Evolutionary conservation across 352 stramenopile species (phyloP), one percentile per base, ranked within the genome.

Genomic region (Globisporangium uncinulatum): DNA sequence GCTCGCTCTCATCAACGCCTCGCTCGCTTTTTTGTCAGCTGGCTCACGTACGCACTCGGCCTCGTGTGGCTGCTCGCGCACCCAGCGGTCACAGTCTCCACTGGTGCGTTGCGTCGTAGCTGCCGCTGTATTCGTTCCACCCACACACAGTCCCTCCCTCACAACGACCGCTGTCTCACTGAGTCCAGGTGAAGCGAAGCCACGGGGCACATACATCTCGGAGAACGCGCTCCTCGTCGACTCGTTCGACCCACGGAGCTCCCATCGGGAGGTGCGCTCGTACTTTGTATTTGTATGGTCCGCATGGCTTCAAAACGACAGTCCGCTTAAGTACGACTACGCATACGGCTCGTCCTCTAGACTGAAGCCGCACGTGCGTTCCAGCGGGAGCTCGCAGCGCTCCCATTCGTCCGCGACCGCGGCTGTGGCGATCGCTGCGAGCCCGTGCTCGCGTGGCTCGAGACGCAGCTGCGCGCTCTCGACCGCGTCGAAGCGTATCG

Each of bases 151-250:
- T 32, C 1, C 20, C 14, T 21, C 0, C 29, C 15, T 41, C 44
- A 4, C 4, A 29, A 29, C 24, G 24, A 29, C 24, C 24, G 24
- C 24, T 29, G 24, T 29, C 1, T 29, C 24, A 29, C 24, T 29
- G 24, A 29, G 24, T 29, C 11, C 51, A 79, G 80, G 78, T 20
- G 85, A 96, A 43, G 65, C 86, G 29, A 94, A 94, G 66, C 87
- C 76, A 41, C 71, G 86, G 20, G 79, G 79, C 9, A 96, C 86
- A 42, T 96, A 96, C 69, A 89, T 94, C 54, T 94, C 85, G 2
- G 86, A 96, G 70, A 96, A 96, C 56, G 86, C 83, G 49, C 70
- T 96, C 52, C 73, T 95, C 15, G 79, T 92, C 39, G 83, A 90
- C 56, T 81, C 79, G 46, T 86, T 87, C 55, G 73, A 83, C 47